These are phyloP conservation scores for Carex pumila DNA, from an alignment of 176 grass and related monocot genomes.

Conservation along the genomic window DNA sequence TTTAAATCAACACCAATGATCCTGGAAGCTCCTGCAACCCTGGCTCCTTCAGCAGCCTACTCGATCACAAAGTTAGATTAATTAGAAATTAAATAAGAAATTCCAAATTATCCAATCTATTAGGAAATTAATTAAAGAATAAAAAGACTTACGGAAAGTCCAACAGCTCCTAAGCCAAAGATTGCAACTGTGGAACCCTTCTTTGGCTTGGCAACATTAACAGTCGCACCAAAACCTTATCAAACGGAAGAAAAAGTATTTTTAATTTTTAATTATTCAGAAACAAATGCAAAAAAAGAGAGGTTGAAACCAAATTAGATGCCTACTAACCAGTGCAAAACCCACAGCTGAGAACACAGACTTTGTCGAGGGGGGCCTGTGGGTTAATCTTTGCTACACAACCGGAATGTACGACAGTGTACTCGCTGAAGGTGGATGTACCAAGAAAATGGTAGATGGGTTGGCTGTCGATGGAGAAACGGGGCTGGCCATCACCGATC, in stretches of 20 bases:
- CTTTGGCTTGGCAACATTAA: constrained; percentile 66
- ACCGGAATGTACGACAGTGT: constrained; percentile 65
- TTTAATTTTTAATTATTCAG: not conserved
- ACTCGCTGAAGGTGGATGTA: constrained; percentile 89
- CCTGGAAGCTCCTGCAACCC: not conserved
- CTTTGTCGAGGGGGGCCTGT: constrained; percentile 72
- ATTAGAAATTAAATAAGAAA: not conserved
- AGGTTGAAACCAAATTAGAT: no score
- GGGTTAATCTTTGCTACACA: constrained; percentile 87
- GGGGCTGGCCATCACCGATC: constrained; percentile 49
- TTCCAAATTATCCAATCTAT: not conserved
- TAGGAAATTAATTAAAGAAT: not conserved
- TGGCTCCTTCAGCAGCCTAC: constrained; percentile 78
- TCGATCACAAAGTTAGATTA: not conserved
- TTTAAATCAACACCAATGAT: constrained; percentile 83
- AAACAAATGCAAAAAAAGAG: not conserved
- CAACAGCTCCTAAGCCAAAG: constrained; percentile 75
- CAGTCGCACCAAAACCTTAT: constrained; percentile 57
- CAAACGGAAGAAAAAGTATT: not conserved
- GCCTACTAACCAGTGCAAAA: constrained; percentile 41
- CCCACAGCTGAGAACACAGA: constrained; percentile 80
- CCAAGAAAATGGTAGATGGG: constrained; percentile 80
- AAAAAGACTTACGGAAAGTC: constrained; percentile 54
- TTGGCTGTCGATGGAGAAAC: constrained; percentile 66
- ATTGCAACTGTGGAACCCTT: constrained; percentile 60